Percentiles rank a stretch among this genome's conserved stretches.
Conservation (phyloP, 2,329 filamentous ascomycete species). For the Sarocladium kiliense region DNA sequence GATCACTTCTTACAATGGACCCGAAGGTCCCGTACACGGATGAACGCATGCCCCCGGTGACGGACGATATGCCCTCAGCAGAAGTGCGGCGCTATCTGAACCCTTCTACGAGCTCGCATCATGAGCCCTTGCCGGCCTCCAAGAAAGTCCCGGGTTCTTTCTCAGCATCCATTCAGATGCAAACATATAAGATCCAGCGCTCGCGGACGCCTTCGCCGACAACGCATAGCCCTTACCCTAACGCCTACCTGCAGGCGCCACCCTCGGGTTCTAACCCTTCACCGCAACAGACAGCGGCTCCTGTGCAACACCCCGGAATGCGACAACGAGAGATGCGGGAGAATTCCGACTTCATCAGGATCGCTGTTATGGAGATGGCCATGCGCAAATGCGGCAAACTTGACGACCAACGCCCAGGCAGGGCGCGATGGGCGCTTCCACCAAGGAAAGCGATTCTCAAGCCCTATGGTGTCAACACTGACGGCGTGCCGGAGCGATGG, state of each 20-base stretch:
- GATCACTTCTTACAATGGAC: constrained; percentile 63
- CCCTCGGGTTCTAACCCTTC: constrained; percentile 21
- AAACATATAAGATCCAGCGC: constrained; percentile 59
- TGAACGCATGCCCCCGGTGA: constrained; percentile 57
- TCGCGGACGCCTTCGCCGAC: constrained; percentile 33
- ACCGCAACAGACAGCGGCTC: constrained; percentile 25
- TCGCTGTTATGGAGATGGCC: constrained; percentile 67
- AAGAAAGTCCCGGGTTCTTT: constrained; percentile 35
- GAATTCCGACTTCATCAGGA: constrained; percentile 65
- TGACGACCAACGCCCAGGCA: constrained; percentile 59
- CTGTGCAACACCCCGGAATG: constrained; percentile 34
- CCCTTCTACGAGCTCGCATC: constrained; percentile 44
- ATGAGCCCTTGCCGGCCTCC: constrained; percentile 23
- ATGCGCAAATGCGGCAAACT: constrained; percentile 64
- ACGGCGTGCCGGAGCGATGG: constrained; percentile 58
- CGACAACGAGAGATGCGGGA: constrained; percentile 65
- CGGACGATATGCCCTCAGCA: constrained; percentile 60
- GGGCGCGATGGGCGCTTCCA: constrained; percentile 63
- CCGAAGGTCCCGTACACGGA: constrained; percentile 62
- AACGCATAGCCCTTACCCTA: constrained; percentile 26
- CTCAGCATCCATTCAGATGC: constrained; percentile 67
- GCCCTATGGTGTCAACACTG: constrained; percentile 50
- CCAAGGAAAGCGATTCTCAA: constrained; percentile 51
- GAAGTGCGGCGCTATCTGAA: constrained; percentile 64
- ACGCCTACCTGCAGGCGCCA: constrained; percentile 14